phyloP scores from a whole-genome alignment of 2,329 filamentous ascomycete species.

The Trichoderma polysporum region DNA sequence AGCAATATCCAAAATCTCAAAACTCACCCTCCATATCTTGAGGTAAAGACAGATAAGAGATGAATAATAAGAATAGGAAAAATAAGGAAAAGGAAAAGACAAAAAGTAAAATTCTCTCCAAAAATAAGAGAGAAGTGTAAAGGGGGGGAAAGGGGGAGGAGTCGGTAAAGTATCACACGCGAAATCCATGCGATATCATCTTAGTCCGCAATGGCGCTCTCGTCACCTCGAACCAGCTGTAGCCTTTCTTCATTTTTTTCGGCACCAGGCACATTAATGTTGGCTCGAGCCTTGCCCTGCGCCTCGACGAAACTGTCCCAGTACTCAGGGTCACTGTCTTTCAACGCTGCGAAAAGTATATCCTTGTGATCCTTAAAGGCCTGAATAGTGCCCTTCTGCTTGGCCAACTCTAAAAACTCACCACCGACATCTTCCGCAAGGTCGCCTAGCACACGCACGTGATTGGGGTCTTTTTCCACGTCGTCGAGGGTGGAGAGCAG shows the following conservation, averaged over 20 bases:
- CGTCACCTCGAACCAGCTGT: slow-evolving; percentile 31
- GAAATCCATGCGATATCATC: neutral
- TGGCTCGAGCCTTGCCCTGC: slow-evolving; percentile 58
- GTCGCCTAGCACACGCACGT: slow-evolving; percentile 55
- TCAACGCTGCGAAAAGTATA: slow-evolving; percentile 48
- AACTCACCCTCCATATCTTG: neutral
- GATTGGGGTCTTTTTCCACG: slow-evolving; percentile 51
- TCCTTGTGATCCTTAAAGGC: slow-evolving; percentile 61
- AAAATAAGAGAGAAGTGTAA: neutral
- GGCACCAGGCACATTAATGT: slow-evolving; percentile 40
- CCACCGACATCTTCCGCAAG: slow-evolving; percentile 64
- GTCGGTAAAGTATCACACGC: neutral
- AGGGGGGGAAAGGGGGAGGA: neutral
- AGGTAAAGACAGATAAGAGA: neutral
- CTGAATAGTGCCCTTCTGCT: slow-evolving; percentile 58
- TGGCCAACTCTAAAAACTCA: slow-evolving; percentile 55
- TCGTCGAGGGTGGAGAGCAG: slow-evolving; percentile 50
- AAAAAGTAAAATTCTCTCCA: neutral
- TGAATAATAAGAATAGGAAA: neutral
- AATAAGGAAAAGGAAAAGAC: neutral
- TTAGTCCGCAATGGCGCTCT: slow-evolving; percentile 45
- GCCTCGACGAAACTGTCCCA: slow-evolving; percentile 63
- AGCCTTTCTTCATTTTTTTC: slow-evolving; percentile 28
- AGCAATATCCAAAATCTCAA: slow-evolving; percentile 2
- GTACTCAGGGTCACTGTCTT: slow-evolving; percentile 64